Conservation (phyloP, 1,284 basidiomycete species). For the Neotropicomus parvogracilis region DNA sequence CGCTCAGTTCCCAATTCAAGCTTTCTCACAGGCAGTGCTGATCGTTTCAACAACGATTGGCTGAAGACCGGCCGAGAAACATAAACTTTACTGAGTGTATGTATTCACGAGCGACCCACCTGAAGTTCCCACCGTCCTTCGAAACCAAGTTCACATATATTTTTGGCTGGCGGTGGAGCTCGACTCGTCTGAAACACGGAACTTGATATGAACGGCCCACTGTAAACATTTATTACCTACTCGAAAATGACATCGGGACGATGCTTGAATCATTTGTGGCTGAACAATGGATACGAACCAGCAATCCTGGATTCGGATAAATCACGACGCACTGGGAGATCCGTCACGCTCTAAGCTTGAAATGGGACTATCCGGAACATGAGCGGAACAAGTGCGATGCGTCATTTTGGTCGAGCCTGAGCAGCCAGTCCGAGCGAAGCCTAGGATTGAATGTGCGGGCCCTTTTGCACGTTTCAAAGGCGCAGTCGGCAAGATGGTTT, state of each 20-base stretch:
- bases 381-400: slow-evolving; percentile 7
- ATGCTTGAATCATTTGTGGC: slow-evolving; percentile 2
- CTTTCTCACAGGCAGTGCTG: slow-evolving; percentile 6
- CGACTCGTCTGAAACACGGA: neutral
- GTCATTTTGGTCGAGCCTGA: neutral
- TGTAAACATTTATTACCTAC: neutral
- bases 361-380: slow-evolving; percentile 14
- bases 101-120: slow-evolving; percentile 10
- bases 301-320: neutral
- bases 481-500: neutral
- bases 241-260: slow-evolving; percentile 12
- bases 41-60: slow-evolving; percentile 8
- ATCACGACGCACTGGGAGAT: slow-evolving; percentile 2
- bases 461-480: neutral
- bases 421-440: too few relatives aligned
- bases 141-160: neutral
- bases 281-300: neutral
- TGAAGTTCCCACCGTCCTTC: neutral
- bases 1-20: neutral
- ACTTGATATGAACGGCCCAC: neutral
- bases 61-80: slow-evolving; percentile 3
- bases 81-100: neutral
- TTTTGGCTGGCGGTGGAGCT: neutral
- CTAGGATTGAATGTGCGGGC: neutral
- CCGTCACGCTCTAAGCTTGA: neutral